A percentile compares a stretch with the other conserved stretches of the same genome.
Evolutionary conservation across 2,329 filamentous ascomycete genomes (phyloP).

Genomic region (Xylariaceae sp.): DNA sequence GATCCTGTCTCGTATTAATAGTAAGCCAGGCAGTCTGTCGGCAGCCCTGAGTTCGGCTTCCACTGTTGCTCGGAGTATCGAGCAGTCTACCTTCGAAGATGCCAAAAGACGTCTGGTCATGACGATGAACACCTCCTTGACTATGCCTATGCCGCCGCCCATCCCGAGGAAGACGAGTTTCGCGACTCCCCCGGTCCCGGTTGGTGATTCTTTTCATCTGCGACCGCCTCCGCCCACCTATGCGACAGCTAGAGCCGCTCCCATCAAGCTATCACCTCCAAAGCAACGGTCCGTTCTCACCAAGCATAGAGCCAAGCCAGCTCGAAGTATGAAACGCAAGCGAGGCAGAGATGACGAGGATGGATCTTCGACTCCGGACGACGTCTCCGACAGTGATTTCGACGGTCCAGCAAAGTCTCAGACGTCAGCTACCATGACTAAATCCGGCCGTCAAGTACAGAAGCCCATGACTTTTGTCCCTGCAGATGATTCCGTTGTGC

Average conservation of each 20-base stretch:
- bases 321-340: conserved; percentile 33
- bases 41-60: conserved; percentile 34
- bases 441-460: conserved; percentile 67
- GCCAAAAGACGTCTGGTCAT: conserved; percentile 37
- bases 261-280: conserved; percentile 7
- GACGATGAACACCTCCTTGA: conserved; percentile 38
- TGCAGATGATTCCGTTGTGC: conserved; percentile 17
- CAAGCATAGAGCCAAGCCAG: conserved; percentile 18
- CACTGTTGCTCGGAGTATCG: conserved; percentile 30
- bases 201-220: conserved; percentile 26
- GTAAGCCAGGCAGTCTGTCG: conserved; percentile 33
- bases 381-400: conserved; percentile 28
- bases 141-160: conserved; percentile 33
- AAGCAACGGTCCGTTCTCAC: conserved; percentile 11
- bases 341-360: conserved; percentile 28
- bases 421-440: conserved; percentile 60
- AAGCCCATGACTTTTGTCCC: conserved; percentile 62
- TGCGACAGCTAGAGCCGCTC: conserved; percentile 3
- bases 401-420: conserved; percentile 34
- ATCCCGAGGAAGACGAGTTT: neutral
- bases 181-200: conserved; percentile 4
- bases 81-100: conserved; percentile 36
- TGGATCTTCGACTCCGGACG: conserved; percentile 27
- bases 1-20: conserved; percentile 37
- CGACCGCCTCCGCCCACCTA: conserved; percentile 18